Percentiles rank a stretch among this genome's conserved stretches.
Conservation (phyloP, 305 asterid species). For the Petunia hybrid region DNA sequence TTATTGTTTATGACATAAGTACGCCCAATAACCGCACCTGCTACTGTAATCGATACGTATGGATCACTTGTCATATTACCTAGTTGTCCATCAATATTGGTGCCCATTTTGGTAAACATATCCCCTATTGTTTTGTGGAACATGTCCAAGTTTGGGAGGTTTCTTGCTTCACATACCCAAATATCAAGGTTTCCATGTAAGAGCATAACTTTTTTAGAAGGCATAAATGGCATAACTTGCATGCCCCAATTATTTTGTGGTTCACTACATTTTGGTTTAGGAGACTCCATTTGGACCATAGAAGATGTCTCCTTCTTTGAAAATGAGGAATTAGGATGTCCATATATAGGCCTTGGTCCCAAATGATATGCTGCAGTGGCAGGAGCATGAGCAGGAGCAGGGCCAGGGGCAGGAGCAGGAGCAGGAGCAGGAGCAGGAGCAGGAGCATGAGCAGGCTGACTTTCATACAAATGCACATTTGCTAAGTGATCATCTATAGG, state of each 20-base stretch:
- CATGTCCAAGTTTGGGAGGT: slow-evolving; percentile 42
- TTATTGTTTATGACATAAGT: slow-evolving; percentile 37
- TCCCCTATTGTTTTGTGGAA: slow-evolving; percentile 41
- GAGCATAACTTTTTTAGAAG: slow-evolving; percentile 24
- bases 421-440: background rate
- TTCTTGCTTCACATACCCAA: slow-evolving; percentile 39
- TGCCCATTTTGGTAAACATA: slow-evolving; percentile 33
- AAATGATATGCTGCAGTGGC: background rate
- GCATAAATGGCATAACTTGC: slow-evolving; percentile 34
- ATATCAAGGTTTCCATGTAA: slow-evolving; percentile 43
- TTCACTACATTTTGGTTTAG: slow-evolving; percentile 20
- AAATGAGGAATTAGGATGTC: slow-evolving; percentile 28
- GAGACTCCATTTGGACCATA: slow-evolving; percentile 5
- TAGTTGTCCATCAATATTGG: background rate
- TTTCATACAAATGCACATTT: slow-evolving; percentile 26
- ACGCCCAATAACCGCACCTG: slow-evolving; percentile 39
- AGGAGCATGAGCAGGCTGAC: background rate
- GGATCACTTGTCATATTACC: slow-evolving; percentile 41
- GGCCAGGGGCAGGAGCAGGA: background rate
- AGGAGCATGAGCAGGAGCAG: background rate
- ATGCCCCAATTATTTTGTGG: slow-evolving; percentile 28
- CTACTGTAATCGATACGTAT: slow-evolving; percentile 35
- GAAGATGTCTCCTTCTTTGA: slow-evolving; percentile 27
- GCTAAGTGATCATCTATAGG: slow-evolving; percentile 21
- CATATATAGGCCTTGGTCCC: slow-evolving; percentile 3